phyloP scores from a whole-genome alignment of 805 yeast species.

The Saccharomycopsis sp. region DNA sequence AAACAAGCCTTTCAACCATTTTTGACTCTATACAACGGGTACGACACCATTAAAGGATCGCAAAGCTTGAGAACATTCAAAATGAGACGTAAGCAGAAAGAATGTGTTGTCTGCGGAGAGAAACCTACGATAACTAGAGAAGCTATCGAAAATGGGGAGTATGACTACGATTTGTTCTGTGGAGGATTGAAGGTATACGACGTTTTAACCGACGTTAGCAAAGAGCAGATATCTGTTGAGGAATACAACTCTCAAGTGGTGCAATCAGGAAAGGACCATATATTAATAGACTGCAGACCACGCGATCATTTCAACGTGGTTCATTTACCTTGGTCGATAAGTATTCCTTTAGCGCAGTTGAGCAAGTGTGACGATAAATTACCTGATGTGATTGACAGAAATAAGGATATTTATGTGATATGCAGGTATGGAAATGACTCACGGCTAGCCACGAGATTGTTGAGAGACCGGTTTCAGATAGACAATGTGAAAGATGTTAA shows the following conservation, averaged over 20 bases:
- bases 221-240: constrained; percentile 42
- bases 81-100: constrained; percentile 60
- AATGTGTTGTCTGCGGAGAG: constrained; percentile 62
- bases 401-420: constrained; percentile 45
- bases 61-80: constrained; percentile 67
- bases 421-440: constrained; percentile 94
- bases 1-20: constrained; percentile 56
- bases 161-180: constrained; percentile 71
- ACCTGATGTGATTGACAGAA: constrained; percentile 25
- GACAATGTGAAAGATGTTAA: constrained; percentile 52
- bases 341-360: constrained; percentile 53
- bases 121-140: constrained; percentile 43
- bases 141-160: constrained; percentile 37
- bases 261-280: constrained; percentile 22
- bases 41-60: constrained; percentile 35
- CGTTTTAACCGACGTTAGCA: constrained; percentile 32
- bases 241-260: constrained; percentile 26
- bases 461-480: constrained; percentile 46
- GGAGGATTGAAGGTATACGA: constrained; percentile 44
- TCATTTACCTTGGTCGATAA: constrained; percentile 49
- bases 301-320: constrained; percentile 66
- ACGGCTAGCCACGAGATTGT: constrained; percentile 56
- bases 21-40: constrained; percentile 60
- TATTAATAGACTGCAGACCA: constrained; percentile 75
- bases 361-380: constrained; percentile 31